Percentiles rank a stretch among this genome's conserved stretches.
Evolutionary conservation across 2,329 filamentous ascomycete genomes (phyloP).

Genomic region (Alternaria sp.): DNA sequence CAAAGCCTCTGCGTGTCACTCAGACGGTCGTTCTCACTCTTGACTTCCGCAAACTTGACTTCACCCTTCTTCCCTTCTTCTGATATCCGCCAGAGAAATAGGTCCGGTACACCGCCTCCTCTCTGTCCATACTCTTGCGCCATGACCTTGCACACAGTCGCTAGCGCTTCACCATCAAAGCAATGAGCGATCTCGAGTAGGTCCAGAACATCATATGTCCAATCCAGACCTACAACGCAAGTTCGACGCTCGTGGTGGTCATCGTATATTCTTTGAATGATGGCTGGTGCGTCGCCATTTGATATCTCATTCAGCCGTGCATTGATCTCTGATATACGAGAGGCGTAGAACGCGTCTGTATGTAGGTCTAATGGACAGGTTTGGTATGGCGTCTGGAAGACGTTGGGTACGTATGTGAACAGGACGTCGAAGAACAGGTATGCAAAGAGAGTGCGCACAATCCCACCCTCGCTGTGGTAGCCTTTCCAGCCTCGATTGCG

Average conservation of each 20-base stretch:
- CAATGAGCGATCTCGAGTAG: conserved; percentile 79
- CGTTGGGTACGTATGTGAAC: conserved; percentile 92
- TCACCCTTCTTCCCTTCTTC: conserved; percentile 56
- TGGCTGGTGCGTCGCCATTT: conserved; percentile 76
- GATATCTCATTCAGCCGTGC: conserved; percentile 84
- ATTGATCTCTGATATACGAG: conserved; percentile 89
- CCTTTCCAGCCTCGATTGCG: conserved; percentile 88
- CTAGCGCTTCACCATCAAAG: conserved; percentile 82
- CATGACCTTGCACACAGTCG: conserved; percentile 89
- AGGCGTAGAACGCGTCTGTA: conserved; percentile 90
- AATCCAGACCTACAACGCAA: conserved; percentile 90
- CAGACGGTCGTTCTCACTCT: conserved; percentile 80
- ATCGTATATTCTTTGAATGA: conserved; percentile 75
- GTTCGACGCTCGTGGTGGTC: conserved; percentile 75
- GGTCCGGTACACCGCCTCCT: conserved; percentile 88
- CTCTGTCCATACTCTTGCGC: conserved; percentile 92
- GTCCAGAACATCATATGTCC: conserved; percentile 84
- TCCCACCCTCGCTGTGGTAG: conserved; percentile 91
- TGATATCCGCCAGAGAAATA: conserved; percentile 80
- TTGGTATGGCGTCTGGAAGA: conserved; percentile 96
- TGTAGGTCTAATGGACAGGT: conserved; percentile 92
- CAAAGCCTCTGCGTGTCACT: conserved; percentile 96
- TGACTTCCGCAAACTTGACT: conserved; percentile 74
- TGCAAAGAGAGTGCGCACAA: conserved; percentile 82
- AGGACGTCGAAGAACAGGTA: conserved; percentile 94